phyloP scores from a whole-genome alignment of 352 stramenopile species.

The Pythium oligandrum region DNA sequence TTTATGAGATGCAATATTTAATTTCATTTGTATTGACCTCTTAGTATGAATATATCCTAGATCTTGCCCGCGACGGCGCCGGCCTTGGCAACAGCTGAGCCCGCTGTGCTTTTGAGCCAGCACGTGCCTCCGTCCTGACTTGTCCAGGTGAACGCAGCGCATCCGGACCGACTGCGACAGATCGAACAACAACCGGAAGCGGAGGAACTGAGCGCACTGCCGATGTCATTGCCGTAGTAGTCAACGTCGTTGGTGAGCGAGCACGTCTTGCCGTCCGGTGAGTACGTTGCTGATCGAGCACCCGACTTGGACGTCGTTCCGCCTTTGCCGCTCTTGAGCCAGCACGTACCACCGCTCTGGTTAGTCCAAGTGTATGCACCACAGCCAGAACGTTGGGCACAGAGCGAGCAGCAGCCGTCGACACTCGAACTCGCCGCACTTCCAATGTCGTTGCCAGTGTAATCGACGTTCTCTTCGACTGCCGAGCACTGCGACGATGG shows the following conservation, averaged over 20 bases:
- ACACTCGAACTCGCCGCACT: background rate
- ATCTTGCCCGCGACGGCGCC: background rate
- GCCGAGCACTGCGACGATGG: conserved; percentile 15
- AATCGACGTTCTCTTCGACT: conserved; percentile 20
- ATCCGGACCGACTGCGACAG: conserved; percentile 22
- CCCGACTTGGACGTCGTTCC: conserved; percentile 1
- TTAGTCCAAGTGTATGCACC: conserved; percentile 17
- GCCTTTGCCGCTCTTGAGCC: conserved; percentile 15
- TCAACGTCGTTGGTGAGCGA: conserved; percentile 13
- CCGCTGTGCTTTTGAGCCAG: conserved; percentile 12
- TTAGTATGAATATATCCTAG: too few species aligned
- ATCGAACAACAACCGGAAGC: conserved; percentile 22
- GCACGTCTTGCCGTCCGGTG: background rate
- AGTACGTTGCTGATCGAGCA: background rate
- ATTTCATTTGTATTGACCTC: too few species aligned
- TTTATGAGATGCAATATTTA: too few species aligned
- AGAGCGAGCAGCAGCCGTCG: conserved; percentile 21
- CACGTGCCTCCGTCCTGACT: conserved; percentile 31
- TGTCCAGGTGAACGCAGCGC: conserved; percentile 49
- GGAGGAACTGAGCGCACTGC: background rate
- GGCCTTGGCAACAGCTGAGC: background rate
- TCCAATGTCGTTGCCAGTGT: conserved; percentile 22
- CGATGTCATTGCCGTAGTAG: conserved; percentile 23
- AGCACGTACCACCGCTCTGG: conserved; percentile 31
- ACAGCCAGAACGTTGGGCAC: conserved; percentile 9